Evolutionary conservation across 495 filamentous ascomycete genomes (phyloP), one percentile per base, ranked within the genome.

Genomic region (Penicillium angulare): DNA sequence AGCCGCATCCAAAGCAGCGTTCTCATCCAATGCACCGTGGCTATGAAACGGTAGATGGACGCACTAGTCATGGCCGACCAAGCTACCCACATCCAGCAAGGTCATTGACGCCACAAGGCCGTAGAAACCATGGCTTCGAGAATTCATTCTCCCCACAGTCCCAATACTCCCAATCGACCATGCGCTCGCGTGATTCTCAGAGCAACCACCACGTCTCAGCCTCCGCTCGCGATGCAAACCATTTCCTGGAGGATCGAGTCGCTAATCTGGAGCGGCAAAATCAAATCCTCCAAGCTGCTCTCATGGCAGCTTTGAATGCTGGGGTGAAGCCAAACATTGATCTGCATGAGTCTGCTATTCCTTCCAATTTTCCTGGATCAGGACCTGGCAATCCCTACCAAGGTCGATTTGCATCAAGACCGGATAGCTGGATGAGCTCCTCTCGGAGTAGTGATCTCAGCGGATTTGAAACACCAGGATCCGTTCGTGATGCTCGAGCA

Each of bases 191-290:
- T 15, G 58, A 68, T 0, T 61, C 61, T 9, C 66, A 50, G 9
- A 50, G 43, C 38, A 53, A 50, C 31, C 55, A 60, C 12, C 57
- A 42, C 12, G 22, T 39, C 7, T 56, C 53, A 15, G 31, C 56
- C 7, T 39, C 33, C 12, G 4, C 47, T 5, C 49, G 23, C 31
- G 47, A 49, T 8, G 31, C 31, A 3, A 16, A 53, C 0, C 48
- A 60, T n/a, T 53, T 44, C 26, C 63, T 76, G 1, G 72, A 75
- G 49, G 62, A 65, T 18, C 70, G 73, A 5, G 61, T 76, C 15
- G 63, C 68, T 7, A 65, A 71, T 21, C 64, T 76, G 2, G 72
- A 75, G 33, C 71, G 67, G 16, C 73, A 76, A 21, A 76, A 76
- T 53, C 68, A 68, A 36, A 62, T 72, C n/a, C 69, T 76, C 8